phyloP scores from a whole-genome alignment of 257 asterid genomes.

The Nicotiana noctiflora region DNA sequence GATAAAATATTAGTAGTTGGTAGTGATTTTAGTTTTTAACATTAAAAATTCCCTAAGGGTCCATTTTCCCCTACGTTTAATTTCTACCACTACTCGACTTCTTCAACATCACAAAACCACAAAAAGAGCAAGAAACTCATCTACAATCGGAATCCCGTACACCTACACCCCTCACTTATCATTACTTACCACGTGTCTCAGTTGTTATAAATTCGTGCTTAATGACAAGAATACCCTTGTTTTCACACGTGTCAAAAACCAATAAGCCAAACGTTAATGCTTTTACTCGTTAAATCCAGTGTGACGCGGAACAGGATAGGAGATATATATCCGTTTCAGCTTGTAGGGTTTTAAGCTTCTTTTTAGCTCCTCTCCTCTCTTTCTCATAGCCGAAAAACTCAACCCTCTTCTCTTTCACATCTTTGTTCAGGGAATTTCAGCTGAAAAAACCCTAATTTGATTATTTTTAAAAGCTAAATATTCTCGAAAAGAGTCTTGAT shows the following conservation, averaged over 20 bases:
- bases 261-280: background rate
- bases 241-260: background rate
- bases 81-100: background rate
- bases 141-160: background rate
- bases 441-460: background rate
- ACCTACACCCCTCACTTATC: background rate
- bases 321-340: background rate
- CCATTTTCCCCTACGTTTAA: background rate
- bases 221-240: background rate
- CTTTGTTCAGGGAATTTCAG: background rate
- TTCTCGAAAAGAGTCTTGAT: background rate
- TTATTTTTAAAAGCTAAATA: background rate
- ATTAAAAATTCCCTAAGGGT: background rate
- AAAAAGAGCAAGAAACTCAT: background rate
- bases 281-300: background rate
- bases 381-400: slow-evolving; percentile 12
- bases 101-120: background rate
- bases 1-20: background rate
- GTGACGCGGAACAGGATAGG: background rate
- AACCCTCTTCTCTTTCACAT: background rate
- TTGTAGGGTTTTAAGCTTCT: slow-evolving; percentile 21
- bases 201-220: no score
- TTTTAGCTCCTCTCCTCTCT: background rate
- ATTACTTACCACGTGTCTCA: background rate
- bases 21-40: background rate